Base-by-base conservation (phyloP, 805 yeast genomes). In the Saccharomycopsis olivae region DNA sequence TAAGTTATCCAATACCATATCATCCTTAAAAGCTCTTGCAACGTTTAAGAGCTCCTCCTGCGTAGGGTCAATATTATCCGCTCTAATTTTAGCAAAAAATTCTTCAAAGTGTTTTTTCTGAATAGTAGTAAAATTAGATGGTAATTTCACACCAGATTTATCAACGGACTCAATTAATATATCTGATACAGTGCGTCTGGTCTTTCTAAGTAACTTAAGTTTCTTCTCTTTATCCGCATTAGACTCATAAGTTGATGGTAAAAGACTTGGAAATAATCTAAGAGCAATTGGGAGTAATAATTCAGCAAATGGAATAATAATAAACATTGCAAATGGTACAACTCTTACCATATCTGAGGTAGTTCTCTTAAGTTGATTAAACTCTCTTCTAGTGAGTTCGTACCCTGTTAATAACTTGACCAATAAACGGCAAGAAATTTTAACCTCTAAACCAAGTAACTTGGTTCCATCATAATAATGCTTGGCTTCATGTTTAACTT, bases 391-490 rank as follows among this genome's bases (percentile, higher is more conserved):
- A 2, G 94, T 76, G 36, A 89, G 67, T 48, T 85, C 95, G 55
- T 92, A 86, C 14, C 98, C 98, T 4, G 94, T 74, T 4, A 83
- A 75, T 73, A 85, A 68, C 56, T 86, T 92, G 54, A 83, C 60
- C 36, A 87, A 65, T 36, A 89, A 71, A 59, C 85, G 82, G 31
- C 84, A 73, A 2, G 95, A 82, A 32, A 92, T 80, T 57, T 75
- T 81, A 38, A 87, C 71, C 61, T 92, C 98, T 53, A 84, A 74
- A 2, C 97, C 97, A 34, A 89, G 65, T 41, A 92, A 71, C 61
- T 88, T 89, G 16, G 98, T 88, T 39, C 98, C 98, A 54, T 78
- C 83, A 95, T 96, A 85, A 59, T 87, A 88, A 60, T 89, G 98
- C 37, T 74, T 73, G 3, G 81, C 85, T 59, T 83, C 96, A 53